Base-by-base conservation (phyloP, 108 stramenopile genomes). In the Stephanodiscus triporus region DNA sequence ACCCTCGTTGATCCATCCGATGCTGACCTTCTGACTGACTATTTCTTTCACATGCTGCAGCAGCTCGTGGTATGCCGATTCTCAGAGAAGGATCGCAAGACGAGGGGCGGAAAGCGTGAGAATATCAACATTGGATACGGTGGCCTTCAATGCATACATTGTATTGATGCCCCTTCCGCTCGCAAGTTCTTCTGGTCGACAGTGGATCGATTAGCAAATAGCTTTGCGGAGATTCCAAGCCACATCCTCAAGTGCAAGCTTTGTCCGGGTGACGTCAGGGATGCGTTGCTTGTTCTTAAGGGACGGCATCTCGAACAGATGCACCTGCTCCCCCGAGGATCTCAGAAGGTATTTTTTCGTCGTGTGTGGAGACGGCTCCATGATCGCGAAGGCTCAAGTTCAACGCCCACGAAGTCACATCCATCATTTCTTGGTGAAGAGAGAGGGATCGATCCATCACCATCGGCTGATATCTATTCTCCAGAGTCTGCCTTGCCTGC, bases 171-270 rank as follows among this genome's bases (percentile, higher is more conserved):
- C 23, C 79, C 83, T 8, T 86, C 81, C 29, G 75, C 92, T 27
- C 86, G 94, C 23, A 95, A 95, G 73, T 95, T 95, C 75, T 95
- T 88, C 63, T 95, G 94, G 94, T 89, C 91, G 63, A 90, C 86
- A 23, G 94, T 95, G 4, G 92, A 95, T 71, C 82, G 91, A 29
- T 67, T 95, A 43, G 88, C 94, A 1, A 95, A 95, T 64, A 92
- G 91, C 66, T 95, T 95, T 78, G 91, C 94, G 2, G 94, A 95
- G 69, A 95, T 95, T 69, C 92, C 94, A 27, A 85, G 84, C 14
- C 94, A 95, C 66, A 76, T 95, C 24, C 66, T 95, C 24, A 91
- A 92, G 71, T 95, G 94, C 66, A 83, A 87, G 34, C 77, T 72
- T 17, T 91, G 89, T 74, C 90, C 94, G 0, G 75, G 72, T 32